phyloP scores from a whole-genome alignment of 169 alveolate species.

The Babesia bovis region DNA sequence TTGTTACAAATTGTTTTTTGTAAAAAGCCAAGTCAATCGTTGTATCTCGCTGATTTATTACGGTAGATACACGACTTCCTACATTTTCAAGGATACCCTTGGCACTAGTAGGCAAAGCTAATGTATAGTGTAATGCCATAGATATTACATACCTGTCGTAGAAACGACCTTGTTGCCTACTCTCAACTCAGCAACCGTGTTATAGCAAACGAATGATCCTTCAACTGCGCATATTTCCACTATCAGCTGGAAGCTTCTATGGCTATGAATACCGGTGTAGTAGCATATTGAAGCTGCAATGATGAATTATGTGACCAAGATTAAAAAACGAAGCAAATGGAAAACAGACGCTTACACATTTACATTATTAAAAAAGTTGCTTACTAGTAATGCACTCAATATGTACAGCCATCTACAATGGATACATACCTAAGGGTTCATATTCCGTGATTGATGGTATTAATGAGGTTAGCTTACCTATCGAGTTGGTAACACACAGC shows the following conservation, averaged over 20 bases:
- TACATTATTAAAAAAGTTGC: too few species aligned
- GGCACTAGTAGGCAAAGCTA: conserved; percentile 45
- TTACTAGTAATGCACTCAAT: too few species aligned
- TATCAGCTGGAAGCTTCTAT: conserved; percentile 56
- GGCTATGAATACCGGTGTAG: conserved; percentile 62
- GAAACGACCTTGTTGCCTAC: conserved; percentile 17
- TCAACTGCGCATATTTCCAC: conserved; percentile 47
- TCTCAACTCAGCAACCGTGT: conserved; percentile 23
- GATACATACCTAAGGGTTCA: conserved; percentile 54
- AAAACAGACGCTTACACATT: too few species aligned
- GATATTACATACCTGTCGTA: conserved; percentile 6
- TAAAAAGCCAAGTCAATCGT: conserved; percentile 17
- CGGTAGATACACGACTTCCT: conserved; percentile 44
- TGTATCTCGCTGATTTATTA: conserved; percentile 36
- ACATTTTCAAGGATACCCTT: conserved; percentile 31
- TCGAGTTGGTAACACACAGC: conserved; percentile 42
- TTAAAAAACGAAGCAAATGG: too few species aligned
- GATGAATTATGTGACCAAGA: too few species aligned
- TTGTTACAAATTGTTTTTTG: conserved; percentile 44
- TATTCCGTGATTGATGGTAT: conserved; percentile 38
- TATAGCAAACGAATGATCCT: conserved; percentile 36
- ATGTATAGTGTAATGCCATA: neutral
- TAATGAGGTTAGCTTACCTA: conserved; percentile 4
- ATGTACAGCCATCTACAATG: neutral
- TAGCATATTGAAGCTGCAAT: conserved; percentile 46